These are phyloP conservation scores for Meyerozyma carpophila DNA, from an alignment of 1,139 yeast genomes.

Conservation along the genomic window DNA sequence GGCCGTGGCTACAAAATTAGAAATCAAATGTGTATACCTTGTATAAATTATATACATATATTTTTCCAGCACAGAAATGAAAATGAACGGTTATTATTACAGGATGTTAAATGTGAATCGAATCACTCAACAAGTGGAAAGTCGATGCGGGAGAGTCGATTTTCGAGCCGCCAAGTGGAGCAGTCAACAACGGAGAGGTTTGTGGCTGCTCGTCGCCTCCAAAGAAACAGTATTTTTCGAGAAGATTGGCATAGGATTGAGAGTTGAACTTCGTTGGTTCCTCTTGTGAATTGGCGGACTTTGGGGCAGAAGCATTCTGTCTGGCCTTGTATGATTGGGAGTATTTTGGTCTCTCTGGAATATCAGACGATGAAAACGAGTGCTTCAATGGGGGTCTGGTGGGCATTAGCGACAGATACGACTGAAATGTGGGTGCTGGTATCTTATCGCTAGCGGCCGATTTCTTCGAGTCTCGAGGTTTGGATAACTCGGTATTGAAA, in stretches of 20 bases:
- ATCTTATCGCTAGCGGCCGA: not conserved
- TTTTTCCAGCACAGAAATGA: not conserved
- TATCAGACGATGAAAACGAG: constrained; percentile 22
- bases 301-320: constrained; percentile 6
- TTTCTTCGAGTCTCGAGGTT: constrained; percentile 2
- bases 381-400: constrained; percentile 21
- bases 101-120: constrained; percentile 22
- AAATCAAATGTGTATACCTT: not conserved
- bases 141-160: constrained; percentile 20
- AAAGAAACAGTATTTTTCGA: constrained; percentile 30
- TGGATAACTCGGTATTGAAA: constrained; percentile 8
- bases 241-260: constrained; percentile 25
- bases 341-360: constrained; percentile 14
- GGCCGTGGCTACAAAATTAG: constrained; percentile 29
- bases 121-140: constrained; percentile 29
- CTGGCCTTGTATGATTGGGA: constrained; percentile 16
- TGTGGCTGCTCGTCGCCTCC: constrained; percentile 14
- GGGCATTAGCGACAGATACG: constrained; percentile 3
- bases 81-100: not conserved
- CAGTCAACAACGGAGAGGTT: constrained; percentile 4
- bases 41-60: not conserved
- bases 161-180: constrained; percentile 1
- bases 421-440: constrained; percentile 1
- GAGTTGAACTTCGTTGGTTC: constrained; percentile 14
- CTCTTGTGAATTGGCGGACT: constrained; percentile 1